Evolutionary conservation across 2,329 filamentous ascomycete genomes (phyloP), one percentile per base, ranked within the genome.

Genomic region (Trichoderma pleuroti): DNA sequence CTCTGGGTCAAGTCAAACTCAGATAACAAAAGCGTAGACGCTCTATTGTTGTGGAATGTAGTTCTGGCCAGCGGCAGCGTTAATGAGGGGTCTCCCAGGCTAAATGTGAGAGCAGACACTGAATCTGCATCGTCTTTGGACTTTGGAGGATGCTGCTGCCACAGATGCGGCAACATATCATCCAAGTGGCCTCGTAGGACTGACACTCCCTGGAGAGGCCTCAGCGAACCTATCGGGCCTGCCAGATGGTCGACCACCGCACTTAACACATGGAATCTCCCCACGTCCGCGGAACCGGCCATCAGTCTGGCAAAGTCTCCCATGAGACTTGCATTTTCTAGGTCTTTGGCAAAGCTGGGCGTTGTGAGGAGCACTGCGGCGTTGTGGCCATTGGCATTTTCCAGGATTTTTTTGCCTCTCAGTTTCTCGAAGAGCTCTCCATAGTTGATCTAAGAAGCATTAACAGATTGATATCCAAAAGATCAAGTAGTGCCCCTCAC

Each of bases 61-160:
- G 93, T 97, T 76, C 93, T 93, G 52, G 93, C 90, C 30, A 96
- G 82, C 2, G 92, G 92, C 2, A 94, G 71, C 7, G 85, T 88
- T 68, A 86, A 78, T 4, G 80, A 77, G 12, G 77, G 76, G 56
- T 72, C 75, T 9, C 80, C 81, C 18, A 84, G 76, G 21, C 79
- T 72, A 62, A 86, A 81, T 0, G 81, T 82, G 8, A 88, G 75
- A 18, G 81, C 82, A 10, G 84, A 78, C 3, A 81, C 79, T 16
- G 75, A 76, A 24, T 84, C 82, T 7, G 74, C 72, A 32, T 81
- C 77, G n/a, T 77, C 74, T 18, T 65, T 73, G 6, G 76, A 73
- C 64, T 72, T 76, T 24, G 77, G 76, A 5, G 75, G 72, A 4
- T 75, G 74, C 16, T 74, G 57, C 9, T 77, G 74, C 86, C 85